A percentile compares a stretch with the other conserved stretches of the same genome.
phyloP scores from a whole-genome alignment of 2,329 filamentous ascomycete genomes.

The Calonectria hongkongensis region DNA sequence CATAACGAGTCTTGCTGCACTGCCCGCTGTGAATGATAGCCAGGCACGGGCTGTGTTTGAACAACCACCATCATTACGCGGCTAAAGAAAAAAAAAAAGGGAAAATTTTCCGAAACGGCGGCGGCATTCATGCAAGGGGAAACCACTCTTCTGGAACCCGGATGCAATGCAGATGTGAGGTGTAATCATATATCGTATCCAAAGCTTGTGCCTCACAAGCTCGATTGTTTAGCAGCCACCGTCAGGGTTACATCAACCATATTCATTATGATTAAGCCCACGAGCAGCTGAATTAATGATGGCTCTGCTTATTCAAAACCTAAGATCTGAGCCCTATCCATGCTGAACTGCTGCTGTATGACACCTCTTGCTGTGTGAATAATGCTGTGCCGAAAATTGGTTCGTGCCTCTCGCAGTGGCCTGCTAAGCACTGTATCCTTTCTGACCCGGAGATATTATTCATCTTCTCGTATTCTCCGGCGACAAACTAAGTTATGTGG shows the following conservation, averaged over 20 bases:
- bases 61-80: neutral
- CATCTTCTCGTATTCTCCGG: neutral
- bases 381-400: neutral
- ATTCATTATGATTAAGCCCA: neutral
- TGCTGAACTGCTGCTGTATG: neutral
- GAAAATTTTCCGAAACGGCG: neutral
- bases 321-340: neutral
- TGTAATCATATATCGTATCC: neutral
- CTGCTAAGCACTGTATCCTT: neutral
- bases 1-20: neutral
- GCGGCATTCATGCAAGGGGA: slow-evolving; percentile 3
- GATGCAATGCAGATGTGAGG: neutral
- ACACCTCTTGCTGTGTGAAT: too few species aligned
- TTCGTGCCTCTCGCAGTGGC: neutral
- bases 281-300: neutral
- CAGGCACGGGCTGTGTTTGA: neutral
- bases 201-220: neutral
- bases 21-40: neutral
- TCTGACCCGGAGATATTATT: neutral
- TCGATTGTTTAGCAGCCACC: neutral
- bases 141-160: neutral
- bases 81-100: neutral
- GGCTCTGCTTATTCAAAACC: neutral
- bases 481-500: neutral
- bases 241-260: neutral